A percentile compares a stretch with the other conserved stretches of the same genome.
Conservation (phyloP, 108 stramenopile genomes). For the Tribonema minus region DNA sequence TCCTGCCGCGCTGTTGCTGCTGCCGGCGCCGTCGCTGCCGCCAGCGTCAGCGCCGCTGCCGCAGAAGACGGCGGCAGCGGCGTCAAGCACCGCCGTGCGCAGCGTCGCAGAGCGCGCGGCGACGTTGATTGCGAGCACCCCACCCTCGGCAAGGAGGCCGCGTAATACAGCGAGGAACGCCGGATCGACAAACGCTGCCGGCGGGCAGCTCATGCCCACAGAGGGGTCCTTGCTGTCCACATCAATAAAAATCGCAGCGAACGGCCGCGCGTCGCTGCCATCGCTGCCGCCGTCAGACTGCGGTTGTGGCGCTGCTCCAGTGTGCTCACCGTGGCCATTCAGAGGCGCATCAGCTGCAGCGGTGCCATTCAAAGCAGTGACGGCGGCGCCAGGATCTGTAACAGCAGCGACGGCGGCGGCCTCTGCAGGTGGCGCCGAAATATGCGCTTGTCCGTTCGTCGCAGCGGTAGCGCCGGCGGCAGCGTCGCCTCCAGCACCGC, state of each 20-base stretch:
- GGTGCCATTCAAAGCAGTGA: not conserved
- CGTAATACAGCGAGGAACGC: conserved; percentile 20
- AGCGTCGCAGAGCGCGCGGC: conserved; percentile 10
- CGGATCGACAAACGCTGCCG: conserved; percentile 20
- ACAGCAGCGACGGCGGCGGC: not conserved
- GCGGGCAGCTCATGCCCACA: conserved; percentile 48
- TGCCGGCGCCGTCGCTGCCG: not conserved
- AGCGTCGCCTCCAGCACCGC: not conserved
- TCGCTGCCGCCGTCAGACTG: not conserved
- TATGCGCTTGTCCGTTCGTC: not conserved
- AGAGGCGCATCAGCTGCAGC: not conserved
- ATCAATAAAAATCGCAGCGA: conserved; percentile 19
- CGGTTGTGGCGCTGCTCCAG: not conserved
- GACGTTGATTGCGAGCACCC: conserved; percentile 25
- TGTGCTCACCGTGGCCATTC: not conserved
- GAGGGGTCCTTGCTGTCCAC: conserved; percentile 45
- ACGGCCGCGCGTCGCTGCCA: not conserved
- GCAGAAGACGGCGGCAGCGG: conserved; percentile 4
- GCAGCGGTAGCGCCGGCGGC: not conserved
- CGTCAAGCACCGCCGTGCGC: not conserved
- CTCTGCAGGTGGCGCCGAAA: not conserved
- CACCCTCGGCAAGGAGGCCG: conserved; percentile 20
- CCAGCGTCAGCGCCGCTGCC: conserved; percentile 1
- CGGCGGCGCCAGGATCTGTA: not conserved
- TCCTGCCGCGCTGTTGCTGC: not conserved